Evolutionary conservation across 306 rosid species (phyloP).

Genomic region (Senna tora): DNA sequence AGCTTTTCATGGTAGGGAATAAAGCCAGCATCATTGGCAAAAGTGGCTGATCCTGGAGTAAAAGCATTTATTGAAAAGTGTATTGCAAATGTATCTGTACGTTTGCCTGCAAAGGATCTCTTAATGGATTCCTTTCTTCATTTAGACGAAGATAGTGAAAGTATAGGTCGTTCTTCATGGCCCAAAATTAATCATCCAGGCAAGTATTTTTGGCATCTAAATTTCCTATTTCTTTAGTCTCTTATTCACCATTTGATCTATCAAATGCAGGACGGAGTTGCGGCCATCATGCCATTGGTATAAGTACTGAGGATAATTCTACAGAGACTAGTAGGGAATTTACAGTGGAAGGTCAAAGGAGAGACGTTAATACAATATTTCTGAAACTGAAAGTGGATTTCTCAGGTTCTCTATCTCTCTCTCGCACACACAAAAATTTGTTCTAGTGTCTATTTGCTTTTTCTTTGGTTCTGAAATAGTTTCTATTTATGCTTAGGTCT

Average conservation of each 20-base stretch:
- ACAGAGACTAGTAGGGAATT: conserved; percentile 62
- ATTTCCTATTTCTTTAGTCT: conserved; percentile 26
- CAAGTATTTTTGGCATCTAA: conserved; percentile 33
- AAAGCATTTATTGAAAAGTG: conserved; percentile 85
- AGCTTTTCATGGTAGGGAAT: conserved; percentile 70
- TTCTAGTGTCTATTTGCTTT: conserved; percentile 8
- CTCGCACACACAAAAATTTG: neutral
- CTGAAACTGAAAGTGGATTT: conserved; percentile 79
- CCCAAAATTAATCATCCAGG: conserved; percentile 47
- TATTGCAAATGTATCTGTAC: conserved; percentile 70
- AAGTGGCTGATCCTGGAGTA: conserved; percentile 67
- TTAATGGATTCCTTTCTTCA: conserved; percentile 84
- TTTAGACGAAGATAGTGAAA: conserved; percentile 56
- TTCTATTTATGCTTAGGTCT: conserved; percentile 55
- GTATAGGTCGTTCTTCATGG: conserved; percentile 47
- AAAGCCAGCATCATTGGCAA: conserved; percentile 89
- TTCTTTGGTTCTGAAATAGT: conserved; percentile 30
- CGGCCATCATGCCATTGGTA: conserved; percentile 42
- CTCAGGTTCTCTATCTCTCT: conserved; percentile 58
- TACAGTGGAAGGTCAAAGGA: conserved; percentile 83
- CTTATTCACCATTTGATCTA: conserved; percentile 40
- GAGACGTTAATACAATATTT: conserved; percentile 77
- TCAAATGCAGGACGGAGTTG: conserved; percentile 50
- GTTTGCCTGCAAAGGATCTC: conserved; percentile 86
- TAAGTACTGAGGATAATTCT: conserved; percentile 42